Conservation (phyloP, 805 yeast species). For the Yarrowia deformans region DNA sequence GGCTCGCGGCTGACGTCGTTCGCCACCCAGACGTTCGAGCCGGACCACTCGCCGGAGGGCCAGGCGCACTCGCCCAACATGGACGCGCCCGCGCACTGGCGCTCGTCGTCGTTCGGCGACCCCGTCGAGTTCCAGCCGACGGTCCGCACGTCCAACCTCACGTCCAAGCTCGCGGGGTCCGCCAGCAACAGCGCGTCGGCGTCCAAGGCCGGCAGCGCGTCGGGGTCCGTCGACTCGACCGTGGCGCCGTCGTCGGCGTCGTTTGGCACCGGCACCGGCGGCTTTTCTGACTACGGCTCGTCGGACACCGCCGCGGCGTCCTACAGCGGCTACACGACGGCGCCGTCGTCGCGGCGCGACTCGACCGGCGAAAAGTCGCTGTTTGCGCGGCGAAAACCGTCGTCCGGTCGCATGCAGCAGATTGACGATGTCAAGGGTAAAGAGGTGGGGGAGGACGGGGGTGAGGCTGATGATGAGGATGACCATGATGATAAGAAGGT, state of each 20-base stretch:
- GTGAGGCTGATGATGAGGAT: not conserved
- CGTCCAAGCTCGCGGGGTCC: slow-evolving; percentile 39
- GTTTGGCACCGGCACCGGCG: slow-evolving; percentile 9
- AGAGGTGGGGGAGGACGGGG: not conserved
- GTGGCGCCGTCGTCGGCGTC: slow-evolving; percentile 4
- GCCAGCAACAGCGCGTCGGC: not conserved
- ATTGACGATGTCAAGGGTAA: slow-evolving; percentile 26
- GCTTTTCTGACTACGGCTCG: slow-evolving; percentile 14
- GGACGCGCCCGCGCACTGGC: slow-evolving; percentile 34
- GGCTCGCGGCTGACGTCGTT: slow-evolving; percentile 37
- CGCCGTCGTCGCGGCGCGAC: slow-evolving; percentile 37
- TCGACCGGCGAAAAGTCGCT: slow-evolving; percentile 35
- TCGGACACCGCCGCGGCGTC: slow-evolving; percentile 22
- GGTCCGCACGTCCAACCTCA: slow-evolving; percentile 20
- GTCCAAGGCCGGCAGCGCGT: not conserved
- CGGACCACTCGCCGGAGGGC: slow-evolving; percentile 32
- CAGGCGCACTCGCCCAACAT: slow-evolving; percentile 34
- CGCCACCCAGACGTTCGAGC: slow-evolving; percentile 35
- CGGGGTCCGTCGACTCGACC: not conserved
- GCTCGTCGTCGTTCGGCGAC: slow-evolving; percentile 19
- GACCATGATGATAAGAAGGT: slow-evolving; percentile 19
- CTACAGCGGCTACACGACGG: slow-evolving; percentile 22
- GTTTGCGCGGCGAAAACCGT: slow-evolving; percentile 41
- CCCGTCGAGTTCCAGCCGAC: slow-evolving; percentile 18
- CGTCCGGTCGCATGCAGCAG: slow-evolving; percentile 41